Conservation (phyloP, 805 yeast genomes). For the Lachancea thermotolerans region DNA sequence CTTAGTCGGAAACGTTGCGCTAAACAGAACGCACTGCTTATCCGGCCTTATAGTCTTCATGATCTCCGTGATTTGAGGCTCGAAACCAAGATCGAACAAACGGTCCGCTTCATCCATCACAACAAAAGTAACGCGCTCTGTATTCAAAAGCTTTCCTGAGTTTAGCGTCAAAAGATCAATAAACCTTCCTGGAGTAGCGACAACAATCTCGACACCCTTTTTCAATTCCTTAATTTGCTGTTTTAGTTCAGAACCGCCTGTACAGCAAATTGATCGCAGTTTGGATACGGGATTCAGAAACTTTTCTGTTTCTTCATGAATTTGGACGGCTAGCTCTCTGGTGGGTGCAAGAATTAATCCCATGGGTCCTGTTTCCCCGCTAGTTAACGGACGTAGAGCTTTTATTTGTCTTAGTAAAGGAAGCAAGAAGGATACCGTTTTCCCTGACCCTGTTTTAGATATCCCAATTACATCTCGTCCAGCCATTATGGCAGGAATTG, state of each 20-base stretch:
- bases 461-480: slow-evolving; percentile 90
- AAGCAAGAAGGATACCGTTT: slow-evolving; percentile 78
- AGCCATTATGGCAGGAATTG: slow-evolving; percentile 82
- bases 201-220: slow-evolving; percentile 70
- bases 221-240: slow-evolving; percentile 75
- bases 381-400: slow-evolving; percentile 52
- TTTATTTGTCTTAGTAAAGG: slow-evolving; percentile 81
- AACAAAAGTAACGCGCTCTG: slow-evolving; percentile 67
- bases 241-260: slow-evolving; percentile 84
- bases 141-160: slow-evolving; percentile 59
- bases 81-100: slow-evolving; percentile 95
- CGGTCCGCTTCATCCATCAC: slow-evolving; percentile 95
- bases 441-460: slow-evolving; percentile 96
- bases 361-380: slow-evolving; percentile 60
- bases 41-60: slow-evolving; percentile 74
- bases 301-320: slow-evolving; percentile 54
- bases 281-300: slow-evolving; percentile 38
- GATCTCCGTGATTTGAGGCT: slow-evolving; percentile 85
- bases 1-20: slow-evolving; percentile 86
- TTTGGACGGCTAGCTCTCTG: slow-evolving; percentile 84
- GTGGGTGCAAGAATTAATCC: slow-evolving; percentile 86
- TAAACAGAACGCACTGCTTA: slow-evolving; percentile 80
- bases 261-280: slow-evolving; percentile 66
- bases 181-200: slow-evolving; percentile 93
- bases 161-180: slow-evolving; percentile 85